Conservation (phyloP, 371 early-diverging fungal genomes). For the Apophysomyces sp. region DNA sequence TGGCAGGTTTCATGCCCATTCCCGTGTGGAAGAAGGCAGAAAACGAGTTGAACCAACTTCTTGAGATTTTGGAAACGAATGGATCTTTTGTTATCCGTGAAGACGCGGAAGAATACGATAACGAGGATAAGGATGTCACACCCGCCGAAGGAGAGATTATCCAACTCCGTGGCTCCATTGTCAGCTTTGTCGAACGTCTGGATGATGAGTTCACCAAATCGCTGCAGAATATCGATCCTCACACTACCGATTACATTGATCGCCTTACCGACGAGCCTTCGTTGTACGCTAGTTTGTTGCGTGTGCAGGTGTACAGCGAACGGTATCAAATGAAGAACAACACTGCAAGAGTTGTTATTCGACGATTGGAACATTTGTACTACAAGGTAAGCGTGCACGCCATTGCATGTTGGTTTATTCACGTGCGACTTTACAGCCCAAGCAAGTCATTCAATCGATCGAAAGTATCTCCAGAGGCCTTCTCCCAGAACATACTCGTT, state of each 20-base stretch:
- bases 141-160: constrained; percentile 53
- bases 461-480: constrained; percentile 38
- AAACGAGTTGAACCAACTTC: constrained; percentile 69
- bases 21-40: constrained; percentile 83
- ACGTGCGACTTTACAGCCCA: constrained; percentile 29
- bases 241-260: constrained; percentile 94
- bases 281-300: constrained; percentile 87
- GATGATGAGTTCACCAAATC: constrained; percentile 97
- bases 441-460: constrained; percentile 51
- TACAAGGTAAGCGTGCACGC: constrained; percentile 67
- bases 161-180: constrained; percentile 82
- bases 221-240: constrained; percentile 94
- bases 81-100: constrained; percentile 62
- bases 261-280: constrained; percentile 89
- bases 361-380: constrained; percentile 94
- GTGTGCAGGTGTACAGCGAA: constrained; percentile 82
- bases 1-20: constrained; percentile 69
- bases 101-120: constrained; percentile 63
- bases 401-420: not conserved
- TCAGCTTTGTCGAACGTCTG: constrained; percentile 89
- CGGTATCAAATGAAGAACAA: constrained; percentile 56
- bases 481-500: constrained; percentile 41
- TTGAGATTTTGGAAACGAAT: constrained; percentile 75
- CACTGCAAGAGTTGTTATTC: constrained; percentile 75
- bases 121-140: constrained; percentile 66